Evolutionary conservation across 345 rosid genomes (phyloP), one percentile per base, ranked within the genome.

Genomic region (Isatis tinctoria): DNA sequence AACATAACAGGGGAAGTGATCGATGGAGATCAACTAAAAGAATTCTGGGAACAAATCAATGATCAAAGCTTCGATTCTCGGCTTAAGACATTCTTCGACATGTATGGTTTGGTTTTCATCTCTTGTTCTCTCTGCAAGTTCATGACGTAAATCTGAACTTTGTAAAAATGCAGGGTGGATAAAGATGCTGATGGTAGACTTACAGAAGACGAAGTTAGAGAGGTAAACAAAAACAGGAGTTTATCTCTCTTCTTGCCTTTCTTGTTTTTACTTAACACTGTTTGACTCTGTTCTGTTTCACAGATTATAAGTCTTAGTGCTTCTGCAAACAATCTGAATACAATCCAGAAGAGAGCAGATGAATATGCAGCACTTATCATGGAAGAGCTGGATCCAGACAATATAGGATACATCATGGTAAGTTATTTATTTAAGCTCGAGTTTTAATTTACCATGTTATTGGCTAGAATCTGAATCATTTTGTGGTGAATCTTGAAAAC

Each of bases 111-210:
- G 3, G 1, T 2, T 48, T 27, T 47, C 3, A 3, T 47, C 12
- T 47, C 24, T 47, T 47, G 18, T 8, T 45, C 26, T 47, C 26
- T 47, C 12, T 47, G 30, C 3, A 28, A 28, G 30, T 28, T 28
- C 4, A 3, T 28, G 30, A 28, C 30, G 51, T 45, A 24, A 45
- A 35, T 47, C 47, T 72, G 9, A 49, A 53, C 3, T 24, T 22
- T 27, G 53, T 20, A 16, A 40, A 26, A 41, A 77, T 84, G 76
- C 80, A 90, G 96, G 93, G 96, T 90, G 70, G 96, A 90, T 78
- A 90, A 88, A 83, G 88, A 90, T 82, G 90, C 92, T 0, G 90
- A 90, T 83, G 96, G 96, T 28, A 82, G 93, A 82, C 85, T 90
- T 40, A 85, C 91, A 1, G 91, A 87, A 70, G 82, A 82, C 26